Conservation (phyloP, 495 filamentous ascomycete genomes). For the Hypoxylon perforatum region DNA sequence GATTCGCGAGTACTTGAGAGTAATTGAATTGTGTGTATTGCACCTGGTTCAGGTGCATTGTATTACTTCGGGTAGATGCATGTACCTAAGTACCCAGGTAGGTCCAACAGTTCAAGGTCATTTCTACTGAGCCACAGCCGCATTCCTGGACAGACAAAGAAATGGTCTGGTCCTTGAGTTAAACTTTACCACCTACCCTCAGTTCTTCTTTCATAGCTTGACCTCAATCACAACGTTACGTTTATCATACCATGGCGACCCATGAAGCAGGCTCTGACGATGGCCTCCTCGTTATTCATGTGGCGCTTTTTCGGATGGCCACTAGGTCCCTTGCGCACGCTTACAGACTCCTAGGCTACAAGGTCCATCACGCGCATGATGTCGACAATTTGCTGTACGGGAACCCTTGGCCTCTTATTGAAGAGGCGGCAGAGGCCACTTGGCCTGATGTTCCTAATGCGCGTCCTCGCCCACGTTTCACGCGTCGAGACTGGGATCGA, state of each 20-base stretch:
- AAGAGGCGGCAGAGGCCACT: slow-evolving; percentile 39
- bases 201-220: too few relatives aligned
- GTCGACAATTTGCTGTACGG: background rate
- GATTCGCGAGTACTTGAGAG: too few relatives aligned
- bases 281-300: background rate
- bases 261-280: background rate
- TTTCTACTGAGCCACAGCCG: too few relatives aligned
- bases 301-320: slow-evolving; percentile 29
- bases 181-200: too few relatives aligned
- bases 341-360: slow-evolving; percentile 33
- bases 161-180: too few relatives aligned
- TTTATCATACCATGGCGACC: background rate
- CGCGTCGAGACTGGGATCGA: slow-evolving; percentile 52
- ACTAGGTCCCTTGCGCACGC: slow-evolving; percentile 33
- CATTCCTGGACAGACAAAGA: too few relatives aligned
- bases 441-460: slow-evolving; percentile 26
- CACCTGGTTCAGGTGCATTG: too few relatives aligned
- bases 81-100: too few relatives aligned
- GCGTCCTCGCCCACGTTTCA: slow-evolving; percentile 8
- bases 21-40: too few relatives aligned
- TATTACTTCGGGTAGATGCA: too few relatives aligned
- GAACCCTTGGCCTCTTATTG: slow-evolving; percentile 21
- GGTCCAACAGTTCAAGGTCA: too few relatives aligned
- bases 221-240: too few relatives aligned
- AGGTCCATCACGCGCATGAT: slow-evolving; percentile 27